Evolutionary conservation across 148 eudicot genomes (phyloP).

Genomic region (Polygonum aviculare): DNA sequence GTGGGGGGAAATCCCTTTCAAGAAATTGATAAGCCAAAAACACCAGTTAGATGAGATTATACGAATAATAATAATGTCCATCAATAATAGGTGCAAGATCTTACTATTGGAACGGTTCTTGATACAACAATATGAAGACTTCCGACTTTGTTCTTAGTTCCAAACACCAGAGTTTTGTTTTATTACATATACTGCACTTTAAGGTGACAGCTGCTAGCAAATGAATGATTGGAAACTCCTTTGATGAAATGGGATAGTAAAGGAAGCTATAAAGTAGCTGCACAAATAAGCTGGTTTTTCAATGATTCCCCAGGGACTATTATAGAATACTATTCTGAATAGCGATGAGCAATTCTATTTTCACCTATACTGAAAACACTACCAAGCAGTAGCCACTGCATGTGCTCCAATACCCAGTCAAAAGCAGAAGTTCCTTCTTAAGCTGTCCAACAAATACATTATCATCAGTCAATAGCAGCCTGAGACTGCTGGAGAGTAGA

Average conservation of each 20-base stretch:
- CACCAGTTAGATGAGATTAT: neutral
- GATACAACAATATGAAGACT: neutral
- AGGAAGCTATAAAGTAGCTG: neutral
- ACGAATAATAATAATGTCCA: neutral
- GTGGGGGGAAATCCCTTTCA: neutral
- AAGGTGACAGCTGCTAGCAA: neutral
- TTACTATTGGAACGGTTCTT: slow-evolving; percentile 22
- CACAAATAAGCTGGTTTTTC: neutral
- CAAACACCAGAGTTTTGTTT: neutral
- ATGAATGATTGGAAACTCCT: neutral
- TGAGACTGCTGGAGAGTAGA: neutral
- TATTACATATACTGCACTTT: neutral
- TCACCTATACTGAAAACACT: slow-evolving; percentile 68
- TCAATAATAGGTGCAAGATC: slow-evolving; percentile 11
- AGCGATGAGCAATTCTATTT: neutral
- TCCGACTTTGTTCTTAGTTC: neutral
- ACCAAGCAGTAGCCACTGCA: slow-evolving; percentile 82
- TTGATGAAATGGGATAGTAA: neutral
- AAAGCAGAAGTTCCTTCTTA: slow-evolving; percentile 72
- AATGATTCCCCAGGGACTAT: neutral
- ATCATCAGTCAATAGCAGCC: neutral
- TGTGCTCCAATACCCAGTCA: slow-evolving; percentile 81
- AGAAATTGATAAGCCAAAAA: neutral
- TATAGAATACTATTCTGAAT: no score
- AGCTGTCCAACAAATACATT: slow-evolving; percentile 44